Evolutionary conservation across 331 rosid genomes (phyloP).

Genomic region (Arachis monticola): DNA sequence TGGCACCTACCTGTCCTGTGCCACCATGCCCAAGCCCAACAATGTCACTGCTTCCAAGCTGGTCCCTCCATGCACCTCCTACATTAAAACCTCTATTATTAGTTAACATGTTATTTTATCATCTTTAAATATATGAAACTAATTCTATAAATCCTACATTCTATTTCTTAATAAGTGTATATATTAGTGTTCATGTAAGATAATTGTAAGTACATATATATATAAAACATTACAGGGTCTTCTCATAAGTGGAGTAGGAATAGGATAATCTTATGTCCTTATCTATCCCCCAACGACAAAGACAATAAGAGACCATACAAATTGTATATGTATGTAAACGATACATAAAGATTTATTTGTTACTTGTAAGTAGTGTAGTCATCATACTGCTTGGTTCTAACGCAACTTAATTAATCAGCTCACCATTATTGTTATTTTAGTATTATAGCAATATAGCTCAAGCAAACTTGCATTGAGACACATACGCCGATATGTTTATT

Average conservation of each 20-base stretch:
- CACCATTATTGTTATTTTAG: not conserved
- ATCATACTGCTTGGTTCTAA: not conserved
- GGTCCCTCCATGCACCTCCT: not conserved
- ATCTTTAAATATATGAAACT: too few relatives aligned
- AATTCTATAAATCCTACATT: too few relatives aligned
- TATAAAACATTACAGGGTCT: not conserved
- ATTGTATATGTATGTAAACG: too few relatives aligned
- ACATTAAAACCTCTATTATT: not conserved
- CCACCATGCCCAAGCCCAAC: conserved; percentile 22
- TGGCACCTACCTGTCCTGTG: conserved; percentile 13
- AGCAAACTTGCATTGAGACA: not conserved
- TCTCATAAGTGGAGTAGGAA: not conserved
- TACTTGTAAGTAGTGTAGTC: conserved; percentile 15
- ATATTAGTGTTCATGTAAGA: too few relatives aligned
- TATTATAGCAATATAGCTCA: not conserved
- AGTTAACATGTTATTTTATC: too few relatives aligned
- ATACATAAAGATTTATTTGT: not conserved
- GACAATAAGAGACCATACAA: not conserved
- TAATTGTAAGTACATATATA: too few relatives aligned
- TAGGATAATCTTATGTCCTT: not conserved
- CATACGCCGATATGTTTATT: not conserved
- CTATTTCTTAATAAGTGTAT: too few relatives aligned
- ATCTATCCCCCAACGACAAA: not conserved
- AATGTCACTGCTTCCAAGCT: not conserved
- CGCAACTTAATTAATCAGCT: not conserved